Base-by-base conservation (phyloP, 768 basidiomycete genomes). In the Mycena rosella region DNA sequence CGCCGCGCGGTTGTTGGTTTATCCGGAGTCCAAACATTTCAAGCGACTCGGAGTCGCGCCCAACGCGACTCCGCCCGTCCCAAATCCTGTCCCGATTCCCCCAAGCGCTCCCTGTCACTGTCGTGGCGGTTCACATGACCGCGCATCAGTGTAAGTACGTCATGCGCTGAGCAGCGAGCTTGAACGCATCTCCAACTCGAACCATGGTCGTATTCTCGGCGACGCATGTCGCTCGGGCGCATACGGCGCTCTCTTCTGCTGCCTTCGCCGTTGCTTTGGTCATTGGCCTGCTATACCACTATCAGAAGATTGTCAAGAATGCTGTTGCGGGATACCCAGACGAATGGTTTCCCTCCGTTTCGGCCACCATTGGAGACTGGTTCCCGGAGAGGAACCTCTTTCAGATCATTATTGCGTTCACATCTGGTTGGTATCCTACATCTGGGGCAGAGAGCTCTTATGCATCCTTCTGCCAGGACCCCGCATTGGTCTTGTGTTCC, bases 291-390 rank as follows among this genome's bases (percentile, higher is more conserved):
- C 74, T 83, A 0, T 83, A 93, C n/a, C 92, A 96, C 76, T 96
- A 91, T 82, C 86, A 87, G 70, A 91, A 91, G 75, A 89, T 97
- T 30, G 94, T 95, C 40, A 94, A 92, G 82, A 97, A 97, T 74
- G 87, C 84, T 17, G 86, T 96, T 14, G 91, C 92, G 54, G 89
- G 86, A 17, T 96, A 91, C 73, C 95, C 45, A 47, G 29, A 32
- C 3, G 26, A 52, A 52, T 29, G 27, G 17, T 26, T 32, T 29
- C 27, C 29, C 3, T 95, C 94, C 7, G 95, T 97, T 20, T 93
- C 92, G 51, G 91, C 92, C 15, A 91, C 93, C 90, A 93, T 96
- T 60, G 95, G 96, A 3, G 95, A 97, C 81, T 95, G 93, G 91
- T 94, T 91, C 69, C 94, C 94, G 38, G 93, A 96, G 70, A 84